Base-by-base conservation (phyloP, 768 basidiomycete species). In the Suillus ampliporus region DNA sequence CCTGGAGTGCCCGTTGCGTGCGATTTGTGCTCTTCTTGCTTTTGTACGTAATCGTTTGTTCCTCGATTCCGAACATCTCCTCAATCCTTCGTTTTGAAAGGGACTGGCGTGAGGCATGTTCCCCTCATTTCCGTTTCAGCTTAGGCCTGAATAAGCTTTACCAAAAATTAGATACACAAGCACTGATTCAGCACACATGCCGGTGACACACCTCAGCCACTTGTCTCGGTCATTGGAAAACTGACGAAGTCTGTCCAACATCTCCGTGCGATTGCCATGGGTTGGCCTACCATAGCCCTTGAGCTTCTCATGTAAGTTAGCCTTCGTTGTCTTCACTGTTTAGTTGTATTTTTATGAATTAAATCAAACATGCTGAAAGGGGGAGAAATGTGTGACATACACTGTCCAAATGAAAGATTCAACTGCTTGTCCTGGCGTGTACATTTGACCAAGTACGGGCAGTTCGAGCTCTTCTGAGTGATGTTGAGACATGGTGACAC, bases 201-300 rank as follows among this genome's bases (percentile, higher is more conserved):
- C 40, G 26, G 52, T 47, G 44, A 63, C 64, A 38, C 50, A 67
- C 68, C 40, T 50, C 21, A 63, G 28, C 69, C 68, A 70, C 34
- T 31, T 10, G 8, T 61, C 58, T 31, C 23, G 43, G 56, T 70
- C 61, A 35, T 51, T 17, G 37, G 67, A 65, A 31, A 66, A 70
- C 19, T 56, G 53, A 38, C 35, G 52, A 13, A 70, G 64, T 2
- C 59, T 23, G 15, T 65, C 31, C 17, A 65, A 48, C 23, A 70
- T 38, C 23, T 51, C 54, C 0, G 56, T 31, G 23, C 51, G 57
- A 35, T 61, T 67, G 13, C 69, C 64, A 17, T 17, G 6, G 19
- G 57, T 53, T 7, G 63, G 57, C 17, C 62, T 53, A n/a, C 46
- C 51, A 35, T 65, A 67, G n/a, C 47, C 38, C 19, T 31, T n/a